Evolutionary conservation across 2,329 filamentous ascomycete species (phyloP).

Genomic region (Pseudogymnoascus sp.): DNA sequence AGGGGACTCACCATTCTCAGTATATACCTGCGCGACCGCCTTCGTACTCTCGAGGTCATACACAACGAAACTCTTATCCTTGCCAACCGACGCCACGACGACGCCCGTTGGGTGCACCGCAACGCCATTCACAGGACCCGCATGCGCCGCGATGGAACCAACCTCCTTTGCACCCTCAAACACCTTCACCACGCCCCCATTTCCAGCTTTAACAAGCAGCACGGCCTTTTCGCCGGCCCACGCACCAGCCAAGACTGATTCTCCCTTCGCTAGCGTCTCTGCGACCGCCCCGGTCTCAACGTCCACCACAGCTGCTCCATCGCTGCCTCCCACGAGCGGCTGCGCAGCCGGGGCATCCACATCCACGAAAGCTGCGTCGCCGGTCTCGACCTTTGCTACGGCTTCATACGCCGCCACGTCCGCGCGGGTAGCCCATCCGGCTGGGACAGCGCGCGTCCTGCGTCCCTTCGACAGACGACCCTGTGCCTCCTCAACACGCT

Average conservation of each 20-base stretch:
- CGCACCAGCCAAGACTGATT: constrained; percentile 49
- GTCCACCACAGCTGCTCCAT: constrained; percentile 55
- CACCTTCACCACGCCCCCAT: constrained; percentile 62
- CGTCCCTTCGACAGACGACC: constrained; percentile 80
- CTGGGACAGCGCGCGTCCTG: constrained; percentile 80
- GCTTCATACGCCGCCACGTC: constrained; percentile 57
- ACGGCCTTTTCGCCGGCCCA: constrained; percentile 36
- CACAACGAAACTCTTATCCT: constrained; percentile 86
- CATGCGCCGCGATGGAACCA: constrained; percentile 70
- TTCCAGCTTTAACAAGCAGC: constrained; percentile 23
- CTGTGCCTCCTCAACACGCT: constrained; percentile 74
- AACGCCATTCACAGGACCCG: constrained; percentile 70
- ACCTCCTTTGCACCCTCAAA: constrained; percentile 66
- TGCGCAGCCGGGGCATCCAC: constrained; percentile 53
- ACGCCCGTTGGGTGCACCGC: constrained; percentile 76
- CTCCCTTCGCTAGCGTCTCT: constrained; percentile 46
- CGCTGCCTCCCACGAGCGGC: constrained; percentile 55
- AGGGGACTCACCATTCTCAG: constrained; percentile 62
- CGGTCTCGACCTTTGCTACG: constrained; percentile 46
- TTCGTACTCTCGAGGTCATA: constrained; percentile 69
- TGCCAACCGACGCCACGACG: constrained; percentile 78
- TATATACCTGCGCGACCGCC: constrained; percentile 71
- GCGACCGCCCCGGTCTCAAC: constrained; percentile 20
- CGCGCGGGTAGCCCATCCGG: constrained; percentile 75
- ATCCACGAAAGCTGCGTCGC: constrained; percentile 51